Evolutionary conservation across 768 basidiomycete genomes (phyloP).

Genomic region (Boletellus emodensis): DNA sequence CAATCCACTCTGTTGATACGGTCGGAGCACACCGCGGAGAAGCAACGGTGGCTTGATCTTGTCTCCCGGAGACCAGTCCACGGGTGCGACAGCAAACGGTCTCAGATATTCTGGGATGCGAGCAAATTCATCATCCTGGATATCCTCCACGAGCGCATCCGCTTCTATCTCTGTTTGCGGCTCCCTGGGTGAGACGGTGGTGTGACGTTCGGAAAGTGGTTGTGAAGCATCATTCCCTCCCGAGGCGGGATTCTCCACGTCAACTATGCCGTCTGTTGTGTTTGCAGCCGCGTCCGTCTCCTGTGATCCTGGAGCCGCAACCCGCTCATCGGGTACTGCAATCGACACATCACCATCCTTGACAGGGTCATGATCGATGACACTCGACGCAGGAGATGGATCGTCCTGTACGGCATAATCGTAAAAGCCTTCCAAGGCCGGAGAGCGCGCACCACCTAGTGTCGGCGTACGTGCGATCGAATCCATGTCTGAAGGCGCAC

Average conservation of each 20-base stretch:
- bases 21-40: constrained; percentile 82
- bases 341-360: constrained; percentile 13
- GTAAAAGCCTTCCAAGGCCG: constrained; percentile 22
- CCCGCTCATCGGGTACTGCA: not conserved
- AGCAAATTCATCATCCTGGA: constrained; percentile 33
- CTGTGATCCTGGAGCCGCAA: not conserved
- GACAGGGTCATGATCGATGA: constrained; percentile 19
- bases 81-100: constrained; percentile 66
- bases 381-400: constrained; percentile 29
- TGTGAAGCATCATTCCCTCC: constrained; percentile 1
- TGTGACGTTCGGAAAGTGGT: not conserved
- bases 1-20: constrained; percentile 89
- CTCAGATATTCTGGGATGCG: constrained; percentile 54
- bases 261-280: not conserved
- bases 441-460: constrained; percentile 16
- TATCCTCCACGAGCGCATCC: constrained; percentile 35
- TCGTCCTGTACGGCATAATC: constrained; percentile 22
- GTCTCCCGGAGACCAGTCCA: constrained; percentile 59
- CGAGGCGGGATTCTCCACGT: not conserved
- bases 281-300: not conserved
- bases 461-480: constrained; percentile 23
- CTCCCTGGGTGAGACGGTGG: not conserved
- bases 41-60: constrained; percentile 66
- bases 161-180: constrained; percentile 5
- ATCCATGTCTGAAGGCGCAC: constrained; percentile 27